Base-by-base conservation (phyloP, 2,329 filamentous ascomycete genomes). In the Cladosporium phlei region DNA sequence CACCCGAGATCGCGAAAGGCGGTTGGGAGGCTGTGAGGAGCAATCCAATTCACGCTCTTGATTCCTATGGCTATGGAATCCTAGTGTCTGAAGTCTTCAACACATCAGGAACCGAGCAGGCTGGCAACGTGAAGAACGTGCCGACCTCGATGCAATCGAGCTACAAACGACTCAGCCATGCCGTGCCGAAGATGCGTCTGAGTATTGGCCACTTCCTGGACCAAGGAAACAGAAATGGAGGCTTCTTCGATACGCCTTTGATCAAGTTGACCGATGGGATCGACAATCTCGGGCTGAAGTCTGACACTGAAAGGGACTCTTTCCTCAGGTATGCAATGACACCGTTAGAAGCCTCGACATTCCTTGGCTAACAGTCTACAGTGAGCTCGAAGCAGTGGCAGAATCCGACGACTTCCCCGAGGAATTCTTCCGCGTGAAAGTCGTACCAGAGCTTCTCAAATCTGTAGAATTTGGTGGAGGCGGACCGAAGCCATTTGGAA, bases 401-500 rank as follows among this genome's bases (percentile, higher is more conserved):
- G 61, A 64, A 34, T 85, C 88, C 0, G 88, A 96, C 55, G 90
- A 98, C 65, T 96, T 97, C 52, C 93, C 93, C 0, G 91, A 96
- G 62, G 93, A 97, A 50, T 98, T 95, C 66, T 95, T 97, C 75
- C 95, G 94, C 64, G 86, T 95, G 77, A 98, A 97, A 62, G 82
- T 98, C 3, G 75, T 98, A 7, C 93, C 93, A 0, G 93, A 98
- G 63, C 73, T 98, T 22, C 76, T 98, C n/a, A 98, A 97, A 63
- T 95, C 90, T 0, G 89, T 97, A n/a, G 93, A 98, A 61, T 98
- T 96, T 65, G 93, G 93, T 6, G 93, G 91, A 9, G 93, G 93
- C 21, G 93, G 93, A 0, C 87, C 91, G 0, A 94, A 95, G 61
- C 90, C 95, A 0, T 86, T 98, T 50, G 72, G 77, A 1, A 82